Evolutionary conservation across 208 protist species (phyloP).

Genomic region (Leishmania gerbilli): DNA sequence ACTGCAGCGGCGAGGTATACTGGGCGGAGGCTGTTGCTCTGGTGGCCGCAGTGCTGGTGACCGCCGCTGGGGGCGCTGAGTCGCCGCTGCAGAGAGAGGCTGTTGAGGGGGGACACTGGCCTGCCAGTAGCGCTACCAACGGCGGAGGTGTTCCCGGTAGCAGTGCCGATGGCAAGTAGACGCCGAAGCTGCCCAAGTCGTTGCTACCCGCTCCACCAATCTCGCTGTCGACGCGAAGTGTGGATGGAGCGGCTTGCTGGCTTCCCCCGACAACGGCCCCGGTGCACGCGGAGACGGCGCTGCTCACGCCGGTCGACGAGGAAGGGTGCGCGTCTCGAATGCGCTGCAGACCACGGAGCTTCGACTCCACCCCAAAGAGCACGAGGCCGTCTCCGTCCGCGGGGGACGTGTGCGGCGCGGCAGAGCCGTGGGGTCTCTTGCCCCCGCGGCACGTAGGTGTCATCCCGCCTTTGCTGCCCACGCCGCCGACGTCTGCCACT

Average conservation of each 20-base stretch:
- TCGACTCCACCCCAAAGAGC: conserved; percentile 15
- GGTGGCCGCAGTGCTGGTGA: background rate
- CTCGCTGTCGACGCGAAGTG: background rate
- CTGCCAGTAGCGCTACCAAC: background rate
- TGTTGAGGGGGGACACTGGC: background rate
- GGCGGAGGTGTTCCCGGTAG: conserved; percentile 19
- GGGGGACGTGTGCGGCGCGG: background rate
- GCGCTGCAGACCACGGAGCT: conserved; percentile 18
- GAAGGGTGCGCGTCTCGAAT: background rate
- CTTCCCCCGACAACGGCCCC: background rate
- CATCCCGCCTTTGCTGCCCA: background rate
- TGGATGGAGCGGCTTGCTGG: background rate
- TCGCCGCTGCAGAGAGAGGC: background rate
- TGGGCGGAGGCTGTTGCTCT: background rate
- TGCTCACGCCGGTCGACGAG: background rate
- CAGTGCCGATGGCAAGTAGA: background rate
- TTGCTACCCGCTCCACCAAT: background rate
- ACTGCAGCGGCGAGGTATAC: background rate
- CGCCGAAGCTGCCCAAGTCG: background rate
- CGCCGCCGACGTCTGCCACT: background rate
- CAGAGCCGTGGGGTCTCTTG: background rate
- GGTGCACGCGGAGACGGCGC: background rate
- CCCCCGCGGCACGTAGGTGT: background rate
- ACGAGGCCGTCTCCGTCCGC: background rate
- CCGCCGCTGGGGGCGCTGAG: background rate